Percentiles rank a stretch among this genome's conserved stretches.
Conservation (phyloP, 2,329 filamentous ascomycete genomes). For the Pyrenophora tritici-repentis region DNA sequence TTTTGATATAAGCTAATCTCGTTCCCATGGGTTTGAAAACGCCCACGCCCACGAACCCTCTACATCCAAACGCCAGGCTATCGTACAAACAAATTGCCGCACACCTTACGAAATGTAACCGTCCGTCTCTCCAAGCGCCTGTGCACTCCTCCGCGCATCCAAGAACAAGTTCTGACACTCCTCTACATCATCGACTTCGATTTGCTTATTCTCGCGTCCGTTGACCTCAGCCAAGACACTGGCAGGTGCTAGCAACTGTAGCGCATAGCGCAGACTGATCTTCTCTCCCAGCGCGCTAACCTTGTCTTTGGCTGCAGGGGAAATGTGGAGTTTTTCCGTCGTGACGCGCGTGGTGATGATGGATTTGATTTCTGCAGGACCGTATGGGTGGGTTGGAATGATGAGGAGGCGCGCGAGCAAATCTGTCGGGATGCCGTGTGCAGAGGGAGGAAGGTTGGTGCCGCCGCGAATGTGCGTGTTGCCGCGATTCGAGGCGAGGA, state of each 20-base stretch:
- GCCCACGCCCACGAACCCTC: conserved; percentile 10
- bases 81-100: conserved; percentile 20
- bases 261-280: conserved; percentile 88
- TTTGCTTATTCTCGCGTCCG: conserved; percentile 53
- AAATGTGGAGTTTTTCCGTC: conserved; percentile 79
- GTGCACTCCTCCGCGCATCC: conserved; percentile 56
- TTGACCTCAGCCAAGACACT: conserved; percentile 84
- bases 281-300: conserved; percentile 84
- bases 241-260: conserved; percentile 87
- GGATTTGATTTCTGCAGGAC: conserved; percentile 84
- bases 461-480: conserved; percentile 89
- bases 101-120: conserved; percentile 42
- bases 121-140: conserved; percentile 31
- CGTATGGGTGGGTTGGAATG: conserved; percentile 90
- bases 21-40: conserved; percentile 10
- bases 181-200: conserved; percentile 61
- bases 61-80: conserved; percentile 19
- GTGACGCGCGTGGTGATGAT: conserved; percentile 85
- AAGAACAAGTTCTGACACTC: conserved; percentile 55
- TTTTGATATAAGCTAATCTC: conserved; percentile 7
- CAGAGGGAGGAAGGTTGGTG: conserved; percentile 66
- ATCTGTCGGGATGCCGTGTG: conserved; percentile 92
- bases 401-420: conserved; percentile 93
- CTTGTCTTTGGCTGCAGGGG: conserved; percentile 82
- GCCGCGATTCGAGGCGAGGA: conserved; percentile 95